Conservation (phyloP, 208 protist species). For the Crithidia acanthocephali region DNA sequence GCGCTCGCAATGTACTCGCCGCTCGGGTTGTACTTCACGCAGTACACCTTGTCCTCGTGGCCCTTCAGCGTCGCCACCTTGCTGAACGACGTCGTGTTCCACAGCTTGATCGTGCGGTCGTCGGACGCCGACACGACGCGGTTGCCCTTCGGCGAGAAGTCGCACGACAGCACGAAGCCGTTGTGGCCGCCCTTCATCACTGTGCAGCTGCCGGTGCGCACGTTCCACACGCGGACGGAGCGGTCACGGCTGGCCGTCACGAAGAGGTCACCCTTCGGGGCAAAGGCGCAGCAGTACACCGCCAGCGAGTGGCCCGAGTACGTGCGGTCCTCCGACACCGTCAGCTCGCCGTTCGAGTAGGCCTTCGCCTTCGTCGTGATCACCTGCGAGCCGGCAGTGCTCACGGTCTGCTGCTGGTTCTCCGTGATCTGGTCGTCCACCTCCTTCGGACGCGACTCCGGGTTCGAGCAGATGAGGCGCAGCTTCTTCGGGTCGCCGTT, state of each 20-base stretch:
- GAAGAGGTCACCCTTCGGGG: constrained; percentile 74
- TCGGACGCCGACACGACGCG: constrained; percentile 77
- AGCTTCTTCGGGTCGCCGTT: constrained; percentile 65
- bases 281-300: constrained; percentile 88
- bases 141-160: constrained; percentile 88
- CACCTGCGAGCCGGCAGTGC: not conserved
- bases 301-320: constrained; percentile 71
- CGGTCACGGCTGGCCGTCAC: constrained; percentile 81
- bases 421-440: constrained; percentile 61
- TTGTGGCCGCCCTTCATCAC: constrained; percentile 90
- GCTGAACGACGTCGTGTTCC: constrained; percentile 67
- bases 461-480: constrained; percentile 73
- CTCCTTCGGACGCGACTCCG: constrained; percentile 28
- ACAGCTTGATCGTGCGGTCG: constrained; percentile 82
- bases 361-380: constrained; percentile 37
- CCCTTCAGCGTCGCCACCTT: constrained; percentile 91
- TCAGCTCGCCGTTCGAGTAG: constrained; percentile 68
- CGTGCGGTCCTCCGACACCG: constrained; percentile 52
- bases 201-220: constrained; percentile 53
- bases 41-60: constrained; percentile 95
- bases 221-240: constrained; percentile 83
- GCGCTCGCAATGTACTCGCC: constrained; percentile 91
- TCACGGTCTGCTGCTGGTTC: constrained; percentile 13
- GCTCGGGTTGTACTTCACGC: constrained; percentile 83
- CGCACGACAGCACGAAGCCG: constrained; percentile 88